Percentiles rank a stretch among this genome's conserved stretches.
These are phyloP conservation scores for Ostreobium quekettii DNA, from an alignment of 139 green algal genomes.

Conservation along the genomic window DNA sequence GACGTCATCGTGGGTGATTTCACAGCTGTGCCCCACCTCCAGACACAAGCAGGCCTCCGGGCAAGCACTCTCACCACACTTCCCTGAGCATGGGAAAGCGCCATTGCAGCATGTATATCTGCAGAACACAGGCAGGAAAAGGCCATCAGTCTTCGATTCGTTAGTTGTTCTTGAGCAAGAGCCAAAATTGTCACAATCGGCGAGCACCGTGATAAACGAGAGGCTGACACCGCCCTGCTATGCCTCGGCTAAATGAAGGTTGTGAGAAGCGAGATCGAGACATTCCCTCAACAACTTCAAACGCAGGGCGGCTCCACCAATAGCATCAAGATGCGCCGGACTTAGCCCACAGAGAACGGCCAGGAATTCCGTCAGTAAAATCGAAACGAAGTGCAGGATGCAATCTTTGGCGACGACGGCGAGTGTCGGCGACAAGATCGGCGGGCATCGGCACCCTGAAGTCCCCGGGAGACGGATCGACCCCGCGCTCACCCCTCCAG, in stretches of 20 bases:
- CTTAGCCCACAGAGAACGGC: too few species aligned
- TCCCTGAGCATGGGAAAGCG: constrained; percentile 58
- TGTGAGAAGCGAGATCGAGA: not conserved
- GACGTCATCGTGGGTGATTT: not conserved
- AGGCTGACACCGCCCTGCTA: not conserved
- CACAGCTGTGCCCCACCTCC: constrained; percentile 34
- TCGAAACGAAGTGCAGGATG: too few species aligned
- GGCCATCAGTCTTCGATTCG: not conserved
- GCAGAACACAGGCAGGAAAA: not conserved
- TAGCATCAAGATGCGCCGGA: too few species aligned
- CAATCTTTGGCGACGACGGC: too few species aligned
- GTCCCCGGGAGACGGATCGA: too few species aligned
- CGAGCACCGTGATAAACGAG: not conserved
- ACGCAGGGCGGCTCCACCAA: too few species aligned
- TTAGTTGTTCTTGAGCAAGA: not conserved
- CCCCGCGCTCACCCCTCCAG: too few species aligned
- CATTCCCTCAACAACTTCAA: not conserved
- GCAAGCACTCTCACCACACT: constrained; percentile 44
- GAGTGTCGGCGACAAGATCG: too few species aligned
- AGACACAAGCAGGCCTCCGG: constrained; percentile 65
- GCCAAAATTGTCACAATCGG: not conserved
- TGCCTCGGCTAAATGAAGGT: not conserved
- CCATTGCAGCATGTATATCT: constrained; percentile 74
- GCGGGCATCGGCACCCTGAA: too few species aligned
- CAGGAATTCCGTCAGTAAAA: too few species aligned